Percentiles rank a stretch among this genome's conserved stretches.
Evolutionary conservation across 768 basidiomycete species (phyloP).

Genomic region (Mycena kentingensis): DNA sequence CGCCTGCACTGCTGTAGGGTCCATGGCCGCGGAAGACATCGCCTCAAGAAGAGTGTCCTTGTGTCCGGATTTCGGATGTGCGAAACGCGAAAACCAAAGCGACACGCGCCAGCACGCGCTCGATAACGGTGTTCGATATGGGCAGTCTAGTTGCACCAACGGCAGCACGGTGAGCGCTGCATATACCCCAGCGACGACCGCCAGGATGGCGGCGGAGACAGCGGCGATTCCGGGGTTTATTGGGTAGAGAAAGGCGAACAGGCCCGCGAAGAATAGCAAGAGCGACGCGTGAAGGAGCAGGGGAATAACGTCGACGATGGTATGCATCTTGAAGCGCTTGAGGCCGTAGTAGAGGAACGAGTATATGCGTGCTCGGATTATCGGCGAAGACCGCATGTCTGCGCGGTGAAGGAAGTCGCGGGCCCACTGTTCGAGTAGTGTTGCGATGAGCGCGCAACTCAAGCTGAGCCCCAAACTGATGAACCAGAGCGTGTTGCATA

Average conservation of each 20-base stretch:
- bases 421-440: conserved; percentile 11
- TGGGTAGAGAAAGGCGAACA: conserved; percentile 14
- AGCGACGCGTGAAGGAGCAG: conserved; percentile 19
- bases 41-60: too few species aligned
- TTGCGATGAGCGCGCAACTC: conserved; percentile 5
- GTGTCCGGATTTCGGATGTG: too few species aligned
- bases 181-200: conserved; percentile 4
- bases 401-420: conserved; percentile 6
- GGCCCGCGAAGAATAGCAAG: conserved; percentile 17
- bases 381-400: conserved; percentile 4
- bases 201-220: conserved; percentile 2
- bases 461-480: conserved; percentile 10
- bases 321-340: conserved; percentile 2
- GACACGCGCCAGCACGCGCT: neutral
- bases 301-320: conserved; percentile 13
- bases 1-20: neutral
- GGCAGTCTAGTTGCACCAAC: conserved; percentile 11
- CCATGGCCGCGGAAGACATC: neutral
- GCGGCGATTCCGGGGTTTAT: neutral
- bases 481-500: conserved; percentile 9
- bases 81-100: too few species aligned
- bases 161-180: conserved; percentile 9
- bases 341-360: conserved; percentile 7
- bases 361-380: conserved; percentile 1
- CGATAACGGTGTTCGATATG: conserved; percentile 15